These are phyloP conservation scores for Prunus mume DNA, from an alignment of 306 rosid species.

Conservation along the genomic window DNA sequence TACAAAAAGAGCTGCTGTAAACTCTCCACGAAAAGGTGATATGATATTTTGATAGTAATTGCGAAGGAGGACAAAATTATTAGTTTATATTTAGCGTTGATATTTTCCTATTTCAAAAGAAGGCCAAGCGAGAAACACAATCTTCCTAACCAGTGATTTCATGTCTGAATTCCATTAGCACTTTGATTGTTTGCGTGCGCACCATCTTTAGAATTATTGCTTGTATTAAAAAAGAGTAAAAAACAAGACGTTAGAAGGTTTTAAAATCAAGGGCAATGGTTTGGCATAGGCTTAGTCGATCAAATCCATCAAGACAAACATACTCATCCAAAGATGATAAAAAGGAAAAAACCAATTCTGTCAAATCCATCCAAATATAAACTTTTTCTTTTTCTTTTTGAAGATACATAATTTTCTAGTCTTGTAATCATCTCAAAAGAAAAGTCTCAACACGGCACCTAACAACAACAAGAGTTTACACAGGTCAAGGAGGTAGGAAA, in stretches of 20 bases:
- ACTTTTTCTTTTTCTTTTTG: neutral
- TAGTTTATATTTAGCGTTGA: neutral
- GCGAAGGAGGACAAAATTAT: neutral
- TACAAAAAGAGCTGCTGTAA: neutral
- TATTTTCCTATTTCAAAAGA: neutral
- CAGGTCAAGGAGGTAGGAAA: neutral
- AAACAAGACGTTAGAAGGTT: no score
- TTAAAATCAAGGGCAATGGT: no score
- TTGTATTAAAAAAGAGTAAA: no score
- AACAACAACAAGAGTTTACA: no score
- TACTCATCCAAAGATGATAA: no score
- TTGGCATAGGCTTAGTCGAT: no score
- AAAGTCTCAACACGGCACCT: neutral
- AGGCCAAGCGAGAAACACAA: neutral
- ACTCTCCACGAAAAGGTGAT: neutral
- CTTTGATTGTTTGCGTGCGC: no score
- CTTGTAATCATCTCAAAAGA: neutral
- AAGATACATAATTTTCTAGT: neutral
- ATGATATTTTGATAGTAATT: neutral
- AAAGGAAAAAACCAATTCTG: no score
- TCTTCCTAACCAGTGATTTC: no score
- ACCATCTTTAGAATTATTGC: no score
- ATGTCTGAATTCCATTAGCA: accelerated
- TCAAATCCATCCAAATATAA: no score
- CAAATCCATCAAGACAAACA: no score